Percentiles rank a stretch among this genome's conserved stretches.
These are phyloP conservation scores for Termitomyces sp. DNA, from an alignment of 768 basidiomycete species.

Conservation along the genomic window DNA sequence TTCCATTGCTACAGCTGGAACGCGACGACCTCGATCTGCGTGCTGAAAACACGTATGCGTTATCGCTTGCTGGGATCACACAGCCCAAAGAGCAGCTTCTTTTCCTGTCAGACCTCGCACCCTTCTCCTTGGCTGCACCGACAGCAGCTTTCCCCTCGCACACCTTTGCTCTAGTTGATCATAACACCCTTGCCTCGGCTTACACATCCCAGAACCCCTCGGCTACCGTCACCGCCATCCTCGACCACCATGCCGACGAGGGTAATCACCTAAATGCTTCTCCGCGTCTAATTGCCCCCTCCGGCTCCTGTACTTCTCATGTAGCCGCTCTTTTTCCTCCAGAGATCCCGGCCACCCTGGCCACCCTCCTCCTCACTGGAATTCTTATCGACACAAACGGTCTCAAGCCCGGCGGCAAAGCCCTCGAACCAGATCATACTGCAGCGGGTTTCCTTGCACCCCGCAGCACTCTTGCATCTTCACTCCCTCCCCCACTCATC, in stretches of 20 bases:
- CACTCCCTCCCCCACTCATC: slow-evolving; percentile 19
- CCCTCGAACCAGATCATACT: slow-evolving; percentile 63
- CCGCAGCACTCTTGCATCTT: slow-evolving; percentile 40
- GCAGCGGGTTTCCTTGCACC: slow-evolving; percentile 67
- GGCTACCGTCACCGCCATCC: slow-evolving; percentile 63
- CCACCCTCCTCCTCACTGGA: slow-evolving; percentile 74
- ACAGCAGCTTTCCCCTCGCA: slow-evolving; percentile 43
- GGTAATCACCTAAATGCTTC: slow-evolving; percentile 56
- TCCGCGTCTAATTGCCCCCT: slow-evolving; percentile 65
- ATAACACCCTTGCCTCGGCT: slow-evolving; percentile 62
- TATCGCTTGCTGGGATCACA: slow-evolving; percentile 54
- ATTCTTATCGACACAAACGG: slow-evolving; percentile 88
- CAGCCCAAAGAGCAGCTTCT: slow-evolving; percentile 55
- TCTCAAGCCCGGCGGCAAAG: slow-evolving; percentile 48
- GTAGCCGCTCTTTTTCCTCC: slow-evolving; percentile 32
- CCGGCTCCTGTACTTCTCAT: slow-evolving; percentile 79
- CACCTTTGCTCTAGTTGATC: slow-evolving; percentile 84
- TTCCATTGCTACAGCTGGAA: slow-evolving; percentile 72
- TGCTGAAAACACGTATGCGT: slow-evolving; percentile 81
- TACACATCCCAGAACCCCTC: slow-evolving; percentile 38
- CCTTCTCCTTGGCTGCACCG: slow-evolving; percentile 14
- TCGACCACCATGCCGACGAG: slow-evolving; percentile 95
- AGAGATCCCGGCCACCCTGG: slow-evolving; percentile 57
- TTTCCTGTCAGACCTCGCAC: slow-evolving; percentile 62
- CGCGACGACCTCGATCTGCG: slow-evolving; percentile 72